Conservation (phyloP, 208 protist genomes). For the Tritrichomonas foetus region DNA sequence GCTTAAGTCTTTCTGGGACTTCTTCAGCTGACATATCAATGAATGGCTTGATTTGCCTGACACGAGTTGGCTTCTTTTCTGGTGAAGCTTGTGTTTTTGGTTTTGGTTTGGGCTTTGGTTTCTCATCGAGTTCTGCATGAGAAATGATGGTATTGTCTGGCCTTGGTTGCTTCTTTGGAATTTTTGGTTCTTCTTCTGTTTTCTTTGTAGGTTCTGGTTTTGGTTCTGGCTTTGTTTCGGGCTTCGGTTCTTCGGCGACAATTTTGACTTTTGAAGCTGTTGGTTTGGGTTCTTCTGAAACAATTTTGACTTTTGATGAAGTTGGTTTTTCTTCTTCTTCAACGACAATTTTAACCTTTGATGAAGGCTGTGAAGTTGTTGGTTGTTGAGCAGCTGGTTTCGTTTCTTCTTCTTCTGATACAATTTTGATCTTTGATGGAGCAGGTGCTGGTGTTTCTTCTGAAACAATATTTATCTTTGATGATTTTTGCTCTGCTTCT, state of each 20-base stretch:
- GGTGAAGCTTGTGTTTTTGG: neutral
- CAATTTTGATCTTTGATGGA: neutral
- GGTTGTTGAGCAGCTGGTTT: no score
- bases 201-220: neutral
- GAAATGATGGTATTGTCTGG: neutral
- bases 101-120: neutral
- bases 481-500: neutral
- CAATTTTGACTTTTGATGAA: neutral
- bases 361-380: neutral
- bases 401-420: neutral
- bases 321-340: neutral
- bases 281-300: constrained; percentile 32
- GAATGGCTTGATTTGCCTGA: neutral
- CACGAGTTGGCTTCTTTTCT: neutral
- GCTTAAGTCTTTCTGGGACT: neutral
- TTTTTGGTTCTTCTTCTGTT: neutral
- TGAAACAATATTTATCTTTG: neutral
- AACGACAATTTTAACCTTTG: neutral
- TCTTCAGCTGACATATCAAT: neutral
- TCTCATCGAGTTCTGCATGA: no score
- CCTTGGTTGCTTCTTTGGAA: neutral
- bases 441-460: neutral
- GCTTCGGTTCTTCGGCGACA: neutral
- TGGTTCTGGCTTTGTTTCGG: no score
- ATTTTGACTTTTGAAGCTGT: neutral